phyloP scores from a whole-genome alignment of 495 filamentous ascomycete genomes.

The Ascodesmis nigricans region DNA sequence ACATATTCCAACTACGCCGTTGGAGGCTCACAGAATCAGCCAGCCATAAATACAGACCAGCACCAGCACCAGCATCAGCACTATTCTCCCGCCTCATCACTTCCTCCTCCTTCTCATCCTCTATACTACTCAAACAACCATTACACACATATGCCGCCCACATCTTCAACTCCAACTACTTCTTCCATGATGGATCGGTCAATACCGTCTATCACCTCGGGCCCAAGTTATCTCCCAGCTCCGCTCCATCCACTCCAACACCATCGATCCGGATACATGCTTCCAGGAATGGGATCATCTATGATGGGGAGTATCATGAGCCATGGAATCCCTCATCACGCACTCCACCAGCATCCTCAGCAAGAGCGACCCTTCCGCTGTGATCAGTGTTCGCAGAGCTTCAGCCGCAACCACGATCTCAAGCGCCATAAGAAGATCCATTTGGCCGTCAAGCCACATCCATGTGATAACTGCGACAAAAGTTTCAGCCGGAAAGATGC shows the following conservation, averaged over 20 bases:
- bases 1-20: not conserved
- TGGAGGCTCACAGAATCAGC: constrained; percentile 4
- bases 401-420: constrained; percentile 92
- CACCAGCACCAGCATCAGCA: constrained; percentile 17
- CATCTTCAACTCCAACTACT: constrained; percentile 2
- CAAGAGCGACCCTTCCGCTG: constrained; percentile 84
- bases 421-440: constrained; percentile 94
- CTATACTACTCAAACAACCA: constrained; percentile 17
- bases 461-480: constrained; percentile 81
- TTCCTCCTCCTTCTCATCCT: constrained; percentile 17
- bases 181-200: constrained; percentile 15
- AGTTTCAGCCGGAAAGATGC: constrained; percentile 94
- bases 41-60: constrained; percentile 19
- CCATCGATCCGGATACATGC: constrained; percentile 14
- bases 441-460: constrained; percentile 84
- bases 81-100: constrained; percentile 14
- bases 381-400: constrained; percentile 73
- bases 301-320: constrained; percentile 15
- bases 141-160: constrained; percentile 16
- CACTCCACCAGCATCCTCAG: constrained; percentile 23
- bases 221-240: constrained; percentile 14
- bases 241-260: constrained; percentile 19
- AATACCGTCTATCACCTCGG: constrained; percentile 10
- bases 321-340: constrained; percentile 23
- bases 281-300: constrained; percentile 16